Base-by-base conservation (phyloP, 1,284 basidiomycete genomes). In the Papiliotrema nemorosa region DNA sequence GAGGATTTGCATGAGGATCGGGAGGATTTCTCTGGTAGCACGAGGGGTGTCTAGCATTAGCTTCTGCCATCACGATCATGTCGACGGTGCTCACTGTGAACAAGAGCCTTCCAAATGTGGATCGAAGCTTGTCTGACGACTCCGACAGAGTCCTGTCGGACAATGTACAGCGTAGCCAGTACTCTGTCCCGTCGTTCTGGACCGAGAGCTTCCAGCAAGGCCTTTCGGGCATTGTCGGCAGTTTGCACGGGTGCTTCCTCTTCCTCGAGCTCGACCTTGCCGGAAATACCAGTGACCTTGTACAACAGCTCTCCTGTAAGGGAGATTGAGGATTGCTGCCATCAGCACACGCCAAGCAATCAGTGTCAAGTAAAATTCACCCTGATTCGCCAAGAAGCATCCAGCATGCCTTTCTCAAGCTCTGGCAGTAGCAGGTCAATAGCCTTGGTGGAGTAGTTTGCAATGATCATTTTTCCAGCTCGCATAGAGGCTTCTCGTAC, bases 391-490 rank as follows among this genome's bases (percentile, higher is more conserved):
- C 93, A 97, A 36, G 86, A 84, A 45, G 86, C 78, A 74, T 97
- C 93, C 72, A 97, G 93, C 83, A 98, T 90, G 5, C 93, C 92
- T 44, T 81, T 82, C 74, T 98, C 93, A 43, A 99, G 83, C 72
- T 97, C 92, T 3, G 94, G 96, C 25, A 99, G 78, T 4, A 98
- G 80, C 26, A 99, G 79, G 60, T 98, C 94, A 50, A 98, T 90
- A 3, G 96, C 94, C 69, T 85, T 88, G 69, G 70, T 83, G 24
- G 91, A 88, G 77, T 98, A 97, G 75, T 97, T 97, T 54, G 86
- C 87, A 57, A 98, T 90, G 62, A 98, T 88, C 93, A 98, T 98
- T 60, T 94, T 83, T 56, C 94, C 94, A n/a, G 96, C 94, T 34
- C 90, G 84, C 93, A 98, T 97, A 4, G 94, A 93, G 14, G 94